Base-by-base conservation (phyloP, 352 stramenopile species). In the Phytophthora chlamydospora region DNA sequence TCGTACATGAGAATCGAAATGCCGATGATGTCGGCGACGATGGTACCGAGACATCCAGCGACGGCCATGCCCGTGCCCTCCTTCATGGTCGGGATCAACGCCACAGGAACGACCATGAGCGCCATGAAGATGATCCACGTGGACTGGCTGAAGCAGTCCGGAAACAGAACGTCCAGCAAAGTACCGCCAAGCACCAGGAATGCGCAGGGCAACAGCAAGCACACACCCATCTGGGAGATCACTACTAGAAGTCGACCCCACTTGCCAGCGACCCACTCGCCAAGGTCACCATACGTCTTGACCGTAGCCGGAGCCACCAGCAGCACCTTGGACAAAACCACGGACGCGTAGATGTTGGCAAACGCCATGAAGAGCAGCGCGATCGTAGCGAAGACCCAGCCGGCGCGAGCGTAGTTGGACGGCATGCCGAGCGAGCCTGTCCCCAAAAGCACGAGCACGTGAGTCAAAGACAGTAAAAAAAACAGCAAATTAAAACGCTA, bases 71-170 rank as follows among this genome's bases (percentile, higher is more conserved):
- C 39, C 0, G 58, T 43, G 16, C 64, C 60, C 19, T 72, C 64
- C 42, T 68, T 72, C 64, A 72, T 59, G 0, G 64, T 72, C 13
- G 64, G 64, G 24, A 72, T 64, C 19, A 72, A 19, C 4, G 64
- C 58, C 11, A 72, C 58, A 6, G 64, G 64, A 8, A 72, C 41
- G 36, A 68, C 46, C 24, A 59, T 55, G 24, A 59, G 21, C 4
- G 64, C 64, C 64, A 72, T 72, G 41, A 72, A 72, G n/a, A 72
- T 58, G 35, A 72, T 72, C 64, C 64, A 72, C 11, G 60, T 41
- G 0, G 64, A 53, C 33, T 68, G 64, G n/a, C 58, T 72, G 44
- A 68, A 72, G 44, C 51, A 65, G 34, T 72, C 64, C 2, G 64
- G 64, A 19, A 72, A 72, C 9, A 72, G 40, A 21, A 72, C 58